These are phyloP conservation scores for Lasiodiplodia sp. DNA, from an alignment of 2,329 filamentous ascomycete species.

Conservation along the genomic window DNA sequence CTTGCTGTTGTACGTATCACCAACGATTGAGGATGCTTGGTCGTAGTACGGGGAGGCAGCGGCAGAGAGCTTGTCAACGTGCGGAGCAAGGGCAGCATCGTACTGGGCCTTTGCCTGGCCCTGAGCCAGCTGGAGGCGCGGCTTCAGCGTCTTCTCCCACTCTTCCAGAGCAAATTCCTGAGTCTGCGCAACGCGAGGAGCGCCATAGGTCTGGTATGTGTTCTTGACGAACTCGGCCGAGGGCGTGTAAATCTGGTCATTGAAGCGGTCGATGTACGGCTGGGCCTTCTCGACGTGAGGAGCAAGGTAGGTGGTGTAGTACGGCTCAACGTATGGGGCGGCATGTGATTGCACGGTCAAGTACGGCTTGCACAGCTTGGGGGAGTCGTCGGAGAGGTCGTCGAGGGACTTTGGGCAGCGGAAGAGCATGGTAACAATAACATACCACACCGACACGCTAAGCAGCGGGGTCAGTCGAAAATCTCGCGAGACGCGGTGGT, in stretches of 20 bases:
- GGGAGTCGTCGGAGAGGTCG: constrained; percentile 72
- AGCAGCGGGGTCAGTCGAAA: constrained; percentile 19
- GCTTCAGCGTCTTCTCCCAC: constrained; percentile 81
- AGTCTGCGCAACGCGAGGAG: constrained; percentile 73
- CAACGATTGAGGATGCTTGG: constrained; percentile 66
- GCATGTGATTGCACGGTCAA: constrained; percentile 70
- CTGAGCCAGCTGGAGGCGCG: constrained; percentile 73
- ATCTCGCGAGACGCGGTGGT: background rate
- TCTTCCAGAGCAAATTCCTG: constrained; percentile 71
- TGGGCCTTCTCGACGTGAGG: constrained; percentile 79
- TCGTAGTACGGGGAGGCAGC: constrained; percentile 75
- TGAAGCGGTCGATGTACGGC: constrained; percentile 71
- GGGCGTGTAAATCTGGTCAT: constrained; percentile 71
- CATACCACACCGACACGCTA: constrained; percentile 86
- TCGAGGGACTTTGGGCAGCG: constrained; percentile 77
- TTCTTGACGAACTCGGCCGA: constrained; percentile 67
- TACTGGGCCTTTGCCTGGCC: constrained; percentile 70
- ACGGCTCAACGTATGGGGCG: constrained; percentile 79
- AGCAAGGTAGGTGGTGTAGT: constrained; percentile 83
- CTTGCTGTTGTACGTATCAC: constrained; percentile 74
- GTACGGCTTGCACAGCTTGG: constrained; percentile 84
- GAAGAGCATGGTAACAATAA: constrained; percentile 80
- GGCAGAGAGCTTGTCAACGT: constrained; percentile 69
- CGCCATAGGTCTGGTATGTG: constrained; percentile 73
- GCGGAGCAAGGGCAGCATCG: constrained; percentile 72